Percentiles rank a stretch among this genome's conserved stretches.
These are phyloP conservation scores for Colletotrichum costaricense DNA, from an alignment of 2,329 filamentous ascomycete genomes.

Conservation along the genomic window DNA sequence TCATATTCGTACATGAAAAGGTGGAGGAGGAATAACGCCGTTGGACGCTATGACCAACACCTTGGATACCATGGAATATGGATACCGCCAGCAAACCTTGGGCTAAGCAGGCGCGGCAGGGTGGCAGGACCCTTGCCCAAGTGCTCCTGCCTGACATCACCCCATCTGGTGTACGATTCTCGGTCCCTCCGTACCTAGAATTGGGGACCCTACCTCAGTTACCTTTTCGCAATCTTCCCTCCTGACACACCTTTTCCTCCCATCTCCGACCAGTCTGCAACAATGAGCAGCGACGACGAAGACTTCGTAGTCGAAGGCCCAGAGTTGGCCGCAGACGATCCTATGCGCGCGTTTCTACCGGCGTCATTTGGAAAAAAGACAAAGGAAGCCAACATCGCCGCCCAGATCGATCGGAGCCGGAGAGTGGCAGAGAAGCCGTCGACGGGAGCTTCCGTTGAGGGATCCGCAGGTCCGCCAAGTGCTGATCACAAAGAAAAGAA, in stretches of 20 bases:
- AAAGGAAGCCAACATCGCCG: conserved; percentile 77
- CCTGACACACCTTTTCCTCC: neutral
- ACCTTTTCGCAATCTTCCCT: neutral
- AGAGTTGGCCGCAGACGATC: conserved; percentile 71
- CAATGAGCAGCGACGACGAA: conserved; percentile 69
- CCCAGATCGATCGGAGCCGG: conserved; percentile 84
- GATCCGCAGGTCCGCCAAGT: conserved; percentile 40
- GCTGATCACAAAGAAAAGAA: conserved; percentile 39
- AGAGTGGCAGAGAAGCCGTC: conserved; percentile 60
- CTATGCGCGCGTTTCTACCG: conserved; percentile 82
- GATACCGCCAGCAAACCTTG: conserved; percentile 14
- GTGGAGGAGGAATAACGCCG: neutral
- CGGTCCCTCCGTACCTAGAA: neutral
- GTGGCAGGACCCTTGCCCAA: conserved; percentile 21
- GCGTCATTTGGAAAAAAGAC: conserved; percentile 87
- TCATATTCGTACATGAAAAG: too few relatives aligned
- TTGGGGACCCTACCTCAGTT: neutral
- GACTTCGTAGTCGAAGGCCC: conserved; percentile 68
- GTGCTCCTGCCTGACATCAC: conserved; percentile 34
- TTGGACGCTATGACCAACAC: conserved; percentile 4
- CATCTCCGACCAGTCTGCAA: conserved; percentile 28
- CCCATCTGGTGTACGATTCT: conserved; percentile 11
- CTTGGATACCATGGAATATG: neutral
- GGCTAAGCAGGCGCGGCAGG: neutral
- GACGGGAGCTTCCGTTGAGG: conserved; percentile 41